Base-by-base conservation (phyloP, 805 yeast species). In the Candida manassasensis region DNA sequence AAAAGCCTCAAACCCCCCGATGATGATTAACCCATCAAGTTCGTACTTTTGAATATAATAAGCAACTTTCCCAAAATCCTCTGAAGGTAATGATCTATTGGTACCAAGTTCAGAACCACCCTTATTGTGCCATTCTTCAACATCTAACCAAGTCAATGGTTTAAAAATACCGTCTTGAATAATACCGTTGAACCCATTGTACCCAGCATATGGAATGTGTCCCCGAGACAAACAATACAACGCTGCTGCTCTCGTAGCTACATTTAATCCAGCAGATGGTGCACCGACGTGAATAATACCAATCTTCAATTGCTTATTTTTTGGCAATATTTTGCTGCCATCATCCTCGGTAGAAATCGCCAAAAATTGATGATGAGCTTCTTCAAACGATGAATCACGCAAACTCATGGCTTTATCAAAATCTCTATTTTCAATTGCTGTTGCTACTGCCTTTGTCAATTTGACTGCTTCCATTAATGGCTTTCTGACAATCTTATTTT, bases 41-140 rank as follows among this genome's bases (percentile, higher is more conserved):
- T 72, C 59, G 58, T 75, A 75, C 49, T 81, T 79, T 54, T 80
- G 82, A 49, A 84, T 76, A 48, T 81, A 73, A 57, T 73, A 83
- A 1, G 90, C 89, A 37, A 84, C 72, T 55, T 73, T 63, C 29
- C 90, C 93, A 38, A 76, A 64, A 59, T 83, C 81, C 35, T 77
- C 81, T 40, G 68, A 63, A 6, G 90, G 89, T 9, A 82, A 71
- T 17, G 73, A 59, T 57, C 93, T 69, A 63, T 84, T 84, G 27
- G 94, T 84, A 50, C 94, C 94, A 32, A 84, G 69, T 59, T 82
- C 90, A 7, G 86, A 79, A 37, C 94, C 94, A 56, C 94, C 94
- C 35, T 67, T 57, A 29, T 75, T 71, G 46, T 77, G 76, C 89
- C 90, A 84, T 19, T 78, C 79, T 45, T 79, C 80, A 47, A 84